Conservation (phyloP, 108 stramenopile species). For the Cyclotella atomus region DNA sequence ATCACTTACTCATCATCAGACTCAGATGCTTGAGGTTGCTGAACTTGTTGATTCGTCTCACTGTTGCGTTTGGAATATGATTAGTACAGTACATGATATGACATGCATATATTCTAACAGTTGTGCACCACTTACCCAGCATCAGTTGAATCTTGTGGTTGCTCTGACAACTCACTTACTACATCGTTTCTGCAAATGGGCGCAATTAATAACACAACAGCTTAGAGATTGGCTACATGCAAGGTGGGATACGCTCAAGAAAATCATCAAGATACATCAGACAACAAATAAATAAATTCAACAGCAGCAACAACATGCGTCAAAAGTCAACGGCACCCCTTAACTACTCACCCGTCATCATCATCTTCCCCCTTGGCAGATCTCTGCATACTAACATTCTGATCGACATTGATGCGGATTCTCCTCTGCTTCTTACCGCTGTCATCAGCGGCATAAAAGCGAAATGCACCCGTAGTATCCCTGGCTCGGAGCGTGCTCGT, state of each 20-base stretch:
- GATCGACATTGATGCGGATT: neutral
- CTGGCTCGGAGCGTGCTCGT: neutral
- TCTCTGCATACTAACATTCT: neutral
- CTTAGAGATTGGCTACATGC: neutral
- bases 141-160: neutral
- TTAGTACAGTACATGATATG: neutral
- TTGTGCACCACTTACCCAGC: neutral
- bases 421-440: neutral
- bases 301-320: neutral
- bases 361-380: neutral
- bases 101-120: no score
- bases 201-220: neutral
- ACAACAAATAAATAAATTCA: neutral
- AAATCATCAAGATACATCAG: neutral
- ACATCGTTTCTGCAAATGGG: neutral
- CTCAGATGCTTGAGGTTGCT: neutral
- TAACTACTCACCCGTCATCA: neutral
- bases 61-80: no score
- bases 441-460: neutral
- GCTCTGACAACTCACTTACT: neutral
- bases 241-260: no score
- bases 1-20: no score
- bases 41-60: no score
- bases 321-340: no score
- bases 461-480: neutral